Base-by-base conservation (phyloP, 228 moss, liverwort and hornwort genomes). In the Sphagnum fallax region DNA sequence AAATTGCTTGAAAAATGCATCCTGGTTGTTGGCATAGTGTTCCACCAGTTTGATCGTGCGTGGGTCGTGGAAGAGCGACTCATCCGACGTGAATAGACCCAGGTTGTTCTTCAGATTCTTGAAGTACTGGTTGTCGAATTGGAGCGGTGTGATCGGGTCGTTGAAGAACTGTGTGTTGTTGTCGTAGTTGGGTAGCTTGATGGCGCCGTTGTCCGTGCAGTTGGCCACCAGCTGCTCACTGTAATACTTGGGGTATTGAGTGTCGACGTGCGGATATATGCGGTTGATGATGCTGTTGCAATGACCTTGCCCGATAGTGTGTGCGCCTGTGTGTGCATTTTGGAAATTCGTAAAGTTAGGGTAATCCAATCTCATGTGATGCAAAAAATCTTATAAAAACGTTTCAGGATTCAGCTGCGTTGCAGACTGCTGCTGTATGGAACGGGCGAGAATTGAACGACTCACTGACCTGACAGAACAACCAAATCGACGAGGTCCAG, bases 1-100 rank as follows among this genome's bases (percentile, higher is more conserved):
- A 10, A 67, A 67, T 51, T 67, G 66, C 48, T 67, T 4, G 62
- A 62, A 62, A 15, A 62, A 62, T n/a, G 62, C 62, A n/a, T 11
- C 18, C 62, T 62, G 62, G 15, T 62, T 32, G 1, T 32, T 8
- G 1, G 62, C 62, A 32, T 5, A 62, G 62, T 6, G 16, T 32
- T 62, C 62, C 12, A 62, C 62, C 62, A 62, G 62, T 7, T 62
- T 6, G 0, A 62, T 15, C 8, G 62, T 62, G 62, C 62, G 62
- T 6, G 1, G 62, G 15, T 62, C 62, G 12, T 62, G 1, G 62
- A 62, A 62, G 12, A 62, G 15, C 7, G 12, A 10, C 10, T 10
- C 18, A 15, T 62, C 62, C 8, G 62, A 62, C 6, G 62, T 62
- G 15, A 62, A 62, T 8, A 62, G 15, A 15, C 62, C 62, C 10